Evolutionary conservation across 2,329 filamentous ascomycete genomes (phyloP), one percentile per base, ranked within the genome.

Genomic region (Xenoacremonium recifei): DNA sequence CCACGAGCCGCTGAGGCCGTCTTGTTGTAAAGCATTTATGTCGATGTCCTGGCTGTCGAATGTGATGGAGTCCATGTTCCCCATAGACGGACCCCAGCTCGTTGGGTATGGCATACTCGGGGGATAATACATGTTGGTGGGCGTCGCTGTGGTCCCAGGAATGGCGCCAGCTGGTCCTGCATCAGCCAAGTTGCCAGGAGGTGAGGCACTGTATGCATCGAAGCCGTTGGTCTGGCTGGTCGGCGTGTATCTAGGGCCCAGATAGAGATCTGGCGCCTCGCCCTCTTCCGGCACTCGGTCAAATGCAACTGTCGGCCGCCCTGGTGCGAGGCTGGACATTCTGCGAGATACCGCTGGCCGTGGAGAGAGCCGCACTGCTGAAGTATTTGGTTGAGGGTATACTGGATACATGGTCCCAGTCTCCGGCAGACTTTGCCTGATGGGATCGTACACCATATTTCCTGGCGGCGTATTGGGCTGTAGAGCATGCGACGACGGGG

Each of bases 41-140:
- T 91, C 85, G 23, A 92, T 80, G 50, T 91, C 85, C 49, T 88
- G 85, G 45, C 80, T 85, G 59, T 89, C 82, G 50, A 91, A 87
- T 47, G 86, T 82, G 66, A 90, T 84, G 49, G 68, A 66, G 35
- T 76, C 68, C 47, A 70, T 66, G 40, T 59, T 66, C 6, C 62
- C 61, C 48, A 59, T 54, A 2, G 57, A 51, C 5, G 55, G 50
- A n/a, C 47, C 55, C 64, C 64, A 67, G 2, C 53, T 44, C 35
- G 62, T 53, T 12, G 54, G 54, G 27, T 59, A 63, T 3, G 61
- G 43, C 23, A 64, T 53, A 9, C 44, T 48, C 9, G 57, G 58
- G 5, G 49, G 48, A 42, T 57, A 64, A 34, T 63, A 66, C 35
- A 60, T 43, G n/a, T 42, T 50, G 33, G 39, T 13, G 44, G 27